A percentile compares a stretch with the other conserved stretches of the same genome.
Evolutionary conservation across 2,329 filamentous ascomycete species (phyloP).

Genomic region (Malbranchea zuffiana): DNA sequence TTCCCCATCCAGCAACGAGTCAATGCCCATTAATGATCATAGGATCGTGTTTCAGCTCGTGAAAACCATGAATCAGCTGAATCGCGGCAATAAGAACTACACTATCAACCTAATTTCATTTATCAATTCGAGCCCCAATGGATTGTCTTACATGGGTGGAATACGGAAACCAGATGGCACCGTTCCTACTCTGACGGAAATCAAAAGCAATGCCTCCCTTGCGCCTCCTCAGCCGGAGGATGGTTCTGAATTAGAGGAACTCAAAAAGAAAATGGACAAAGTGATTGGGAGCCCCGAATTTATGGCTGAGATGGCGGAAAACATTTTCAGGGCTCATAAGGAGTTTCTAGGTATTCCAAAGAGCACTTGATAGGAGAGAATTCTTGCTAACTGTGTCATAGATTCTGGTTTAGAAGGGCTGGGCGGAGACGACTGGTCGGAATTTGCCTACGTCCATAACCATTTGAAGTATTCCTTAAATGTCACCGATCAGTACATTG

Average conservation of each 20-base stretch:
- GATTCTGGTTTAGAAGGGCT: slow-evolving; percentile 1
- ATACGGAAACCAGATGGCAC: slow-evolving; percentile 17
- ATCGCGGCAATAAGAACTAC: slow-evolving; percentile 16
- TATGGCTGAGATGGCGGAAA: background rate
- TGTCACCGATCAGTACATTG: slow-evolving; percentile 4
- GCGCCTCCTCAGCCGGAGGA: too few relatives aligned
- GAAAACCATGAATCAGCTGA: slow-evolving; percentile 19
- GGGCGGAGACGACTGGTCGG: slow-evolving; percentile 42
- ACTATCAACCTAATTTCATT: slow-evolving; percentile 22
- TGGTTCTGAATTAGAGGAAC: background rate
- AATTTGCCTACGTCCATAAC: slow-evolving; percentile 50
- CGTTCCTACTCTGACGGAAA: slow-evolving; percentile 19
- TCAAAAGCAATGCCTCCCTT: too few relatives aligned
- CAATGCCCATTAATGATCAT: slow-evolving; percentile 18
- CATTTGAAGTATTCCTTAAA: slow-evolving; percentile 36
- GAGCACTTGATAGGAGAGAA: background rate
- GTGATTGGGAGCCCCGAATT: background rate
- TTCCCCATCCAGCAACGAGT: slow-evolving; percentile 16
- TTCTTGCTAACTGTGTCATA: background rate
- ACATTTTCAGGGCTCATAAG: slow-evolving; percentile 2
- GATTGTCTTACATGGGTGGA: slow-evolving; percentile 18
- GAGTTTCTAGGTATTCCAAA: background rate
- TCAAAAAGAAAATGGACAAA: background rate
- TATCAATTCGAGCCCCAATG: slow-evolving; percentile 22
- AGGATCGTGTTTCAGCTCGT: slow-evolving; percentile 20